Evolutionary conservation across 169 alveolate genomes (phyloP).

Genomic region (Eimeria tenella): DNA sequence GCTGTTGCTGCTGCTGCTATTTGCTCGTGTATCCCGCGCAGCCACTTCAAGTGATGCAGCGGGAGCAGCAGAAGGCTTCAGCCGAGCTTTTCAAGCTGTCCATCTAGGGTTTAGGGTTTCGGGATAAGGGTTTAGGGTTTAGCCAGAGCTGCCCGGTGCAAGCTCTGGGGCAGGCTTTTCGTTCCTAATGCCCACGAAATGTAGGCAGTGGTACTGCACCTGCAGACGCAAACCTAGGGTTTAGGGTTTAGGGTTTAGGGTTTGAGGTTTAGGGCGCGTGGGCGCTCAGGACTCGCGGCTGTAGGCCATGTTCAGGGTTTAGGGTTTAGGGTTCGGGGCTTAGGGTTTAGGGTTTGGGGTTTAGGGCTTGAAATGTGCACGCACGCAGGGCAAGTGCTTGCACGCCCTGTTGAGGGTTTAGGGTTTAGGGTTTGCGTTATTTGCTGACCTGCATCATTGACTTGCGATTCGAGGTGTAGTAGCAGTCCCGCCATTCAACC

Average conservation of each 20-base stretch:
- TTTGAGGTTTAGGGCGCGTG: too few species aligned
- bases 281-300: too few species aligned
- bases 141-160: slow-evolving; percentile 11
- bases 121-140: slow-evolving; percentile 24
- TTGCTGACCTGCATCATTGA: slow-evolving; percentile 91
- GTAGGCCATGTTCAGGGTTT: too few species aligned
- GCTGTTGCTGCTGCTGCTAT: neutral
- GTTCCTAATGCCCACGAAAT: slow-evolving; percentile 92
- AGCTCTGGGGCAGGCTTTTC: slow-evolving; percentile 64
- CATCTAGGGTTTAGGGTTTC: slow-evolving; percentile 19
- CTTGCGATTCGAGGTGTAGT: slow-evolving; percentile 90
- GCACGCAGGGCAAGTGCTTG: neutral
- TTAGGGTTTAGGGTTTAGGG: too few species aligned
- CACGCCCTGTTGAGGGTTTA: neutral
- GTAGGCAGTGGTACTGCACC: slow-evolving; percentile 92
- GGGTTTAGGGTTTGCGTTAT: slow-evolving; percentile 9
- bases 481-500: slow-evolving; percentile 91
- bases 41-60: neutral
- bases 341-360: slow-evolving; percentile 28
- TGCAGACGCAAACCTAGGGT: neutral
- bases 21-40: neutral
- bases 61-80: too few species aligned
- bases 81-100: too few species aligned
- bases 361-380: slow-evolving; percentile 6
- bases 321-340: neutral